A percentile compares a stretch with the other conserved stretches of the same genome.
Conservation (phyloP, 306 rosid genomes). For the Ochetophila trinervis region DNA sequence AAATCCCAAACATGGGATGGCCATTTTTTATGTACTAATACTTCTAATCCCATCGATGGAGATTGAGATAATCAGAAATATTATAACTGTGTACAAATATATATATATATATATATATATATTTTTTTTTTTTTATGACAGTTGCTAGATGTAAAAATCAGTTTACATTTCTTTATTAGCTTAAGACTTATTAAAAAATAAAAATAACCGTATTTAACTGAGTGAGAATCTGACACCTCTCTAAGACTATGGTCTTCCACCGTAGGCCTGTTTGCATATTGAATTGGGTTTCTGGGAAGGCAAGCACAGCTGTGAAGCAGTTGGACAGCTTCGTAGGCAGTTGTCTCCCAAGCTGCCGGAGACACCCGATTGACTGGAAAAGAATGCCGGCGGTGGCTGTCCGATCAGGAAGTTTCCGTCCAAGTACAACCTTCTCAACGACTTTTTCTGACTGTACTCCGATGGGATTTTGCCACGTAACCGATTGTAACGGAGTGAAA, state of each 20-base stretch:
- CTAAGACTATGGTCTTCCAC: conserved; percentile 44
- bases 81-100: no score
- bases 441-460: conserved; percentile 48
- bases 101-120: no score
- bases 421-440: conserved; percentile 56
- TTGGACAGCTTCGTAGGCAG: conserved; percentile 74
- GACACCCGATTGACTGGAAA: conserved; percentile 32
- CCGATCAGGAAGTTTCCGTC: conserved; percentile 78
- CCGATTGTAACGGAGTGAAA: conserved; percentile 68
- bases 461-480: conserved; percentile 74
- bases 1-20: no score
- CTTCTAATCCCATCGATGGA: no score
- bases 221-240: conserved; percentile 2
- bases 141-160: conserved; percentile 4
- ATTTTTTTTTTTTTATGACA: no score
- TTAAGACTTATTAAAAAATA: not conserved
- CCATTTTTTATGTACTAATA: no score
- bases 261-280: conserved; percentile 59
- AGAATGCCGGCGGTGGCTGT: conserved; percentile 64
- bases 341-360: conserved; percentile 88
- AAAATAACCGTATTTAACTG: conserved; percentile 12
- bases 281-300: conserved; percentile 74
- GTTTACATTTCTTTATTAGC: conserved; percentile 6
- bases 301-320: conserved; percentile 56
- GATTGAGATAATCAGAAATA: no score